phyloP scores from a whole-genome alignment of 768 basidiomycete species.

The Termitomyces sp. region DNA sequence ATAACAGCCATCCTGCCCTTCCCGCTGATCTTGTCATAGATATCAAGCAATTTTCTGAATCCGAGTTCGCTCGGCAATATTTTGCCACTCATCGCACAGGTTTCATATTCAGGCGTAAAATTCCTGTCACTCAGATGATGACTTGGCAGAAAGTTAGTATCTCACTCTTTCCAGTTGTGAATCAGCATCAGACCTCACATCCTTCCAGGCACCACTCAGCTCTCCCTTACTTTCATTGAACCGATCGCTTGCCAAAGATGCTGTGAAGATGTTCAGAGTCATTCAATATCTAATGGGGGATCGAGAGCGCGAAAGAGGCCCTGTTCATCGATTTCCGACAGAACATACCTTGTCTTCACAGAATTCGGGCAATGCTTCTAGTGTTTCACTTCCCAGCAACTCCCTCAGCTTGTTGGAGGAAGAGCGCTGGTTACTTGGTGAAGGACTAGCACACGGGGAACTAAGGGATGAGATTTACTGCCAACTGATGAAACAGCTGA shows the following conservation, averaged over 20 bases:
- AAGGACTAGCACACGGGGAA: slow-evolving; percentile 77
- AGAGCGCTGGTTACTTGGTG: slow-evolving; percentile 78
- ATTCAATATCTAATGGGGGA: slow-evolving; percentile 95
- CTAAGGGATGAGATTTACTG: slow-evolving; percentile 92
- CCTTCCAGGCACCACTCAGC: slow-evolving; percentile 48
- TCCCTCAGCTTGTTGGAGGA: slow-evolving; percentile 61
- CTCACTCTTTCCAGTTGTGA: neutral
- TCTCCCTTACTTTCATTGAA: slow-evolving; percentile 73
- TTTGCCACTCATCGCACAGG: slow-evolving; percentile 90
- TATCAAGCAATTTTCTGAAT: slow-evolving; percentile 83
- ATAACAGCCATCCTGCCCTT: slow-evolving; percentile 69
- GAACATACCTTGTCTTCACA: slow-evolving; percentile 39
- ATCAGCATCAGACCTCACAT: neutral
- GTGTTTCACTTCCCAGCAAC: slow-evolving; percentile 35
- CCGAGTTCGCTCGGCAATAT: slow-evolving; percentile 81
- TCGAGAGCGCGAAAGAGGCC: slow-evolving; percentile 62
- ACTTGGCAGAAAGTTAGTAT: slow-evolving; percentile 75
- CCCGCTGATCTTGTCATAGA: slow-evolving; percentile 78
- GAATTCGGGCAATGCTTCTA: slow-evolving; percentile 39
- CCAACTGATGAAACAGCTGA: slow-evolving; percentile 89
- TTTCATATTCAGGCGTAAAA: slow-evolving; percentile 74
- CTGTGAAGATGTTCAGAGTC: slow-evolving; percentile 81
- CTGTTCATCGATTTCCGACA: slow-evolving; percentile 41
- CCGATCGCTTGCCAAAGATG: slow-evolving; percentile 63
- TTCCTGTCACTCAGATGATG: slow-evolving; percentile 87